phyloP scores from a whole-genome alignment of 345 rosid genomes.

The Hevea brasiliensis region DNA sequence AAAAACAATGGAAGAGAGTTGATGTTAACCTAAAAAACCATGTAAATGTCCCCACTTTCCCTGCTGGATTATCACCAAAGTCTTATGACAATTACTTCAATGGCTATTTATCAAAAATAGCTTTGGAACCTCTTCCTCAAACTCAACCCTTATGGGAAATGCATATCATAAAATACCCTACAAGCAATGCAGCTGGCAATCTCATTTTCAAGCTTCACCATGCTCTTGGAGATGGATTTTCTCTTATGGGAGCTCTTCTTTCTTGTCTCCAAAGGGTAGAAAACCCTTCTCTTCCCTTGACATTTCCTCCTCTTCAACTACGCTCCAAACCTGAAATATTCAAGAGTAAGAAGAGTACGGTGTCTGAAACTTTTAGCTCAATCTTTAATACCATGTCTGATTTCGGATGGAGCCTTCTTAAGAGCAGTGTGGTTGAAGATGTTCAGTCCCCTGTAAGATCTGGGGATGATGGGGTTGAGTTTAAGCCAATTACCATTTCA shows the following conservation, averaged over 20 bases:
- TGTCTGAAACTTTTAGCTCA: constrained; percentile 11
- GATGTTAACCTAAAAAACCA: constrained; percentile 40
- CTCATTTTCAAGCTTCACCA: constrained; percentile 57
- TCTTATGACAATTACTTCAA: constrained; percentile 36
- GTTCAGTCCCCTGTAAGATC: constrained; percentile 36
- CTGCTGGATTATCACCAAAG: constrained; percentile 25
- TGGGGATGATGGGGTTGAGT: constrained; percentile 34
- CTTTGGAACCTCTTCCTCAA: constrained; percentile 32
- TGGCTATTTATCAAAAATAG: constrained; percentile 36
- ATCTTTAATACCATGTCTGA: constrained; percentile 31
- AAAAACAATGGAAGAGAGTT: constrained; percentile 40
- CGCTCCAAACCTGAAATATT: not conserved
- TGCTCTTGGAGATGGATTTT: constrained; percentile 59
- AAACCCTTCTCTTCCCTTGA: constrained; percentile 41
- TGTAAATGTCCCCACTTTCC: constrained; percentile 33
- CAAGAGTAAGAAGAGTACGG: not conserved
- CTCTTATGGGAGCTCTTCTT: constrained; percentile 57
- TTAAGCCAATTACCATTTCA: constrained; percentile 28
- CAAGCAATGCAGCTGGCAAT: constrained; percentile 39
- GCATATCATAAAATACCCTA: constrained; percentile 47
- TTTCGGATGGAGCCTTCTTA: constrained; percentile 41
- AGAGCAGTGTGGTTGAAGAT: constrained; percentile 44
- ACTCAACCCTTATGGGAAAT: constrained; percentile 56
- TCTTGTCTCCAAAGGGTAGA: constrained; percentile 54
- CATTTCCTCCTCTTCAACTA: constrained; percentile 33